Evolutionary conservation across 2,329 filamentous ascomycete species (phyloP).

Genomic region (Pseudogymnoascus sp.): DNA sequence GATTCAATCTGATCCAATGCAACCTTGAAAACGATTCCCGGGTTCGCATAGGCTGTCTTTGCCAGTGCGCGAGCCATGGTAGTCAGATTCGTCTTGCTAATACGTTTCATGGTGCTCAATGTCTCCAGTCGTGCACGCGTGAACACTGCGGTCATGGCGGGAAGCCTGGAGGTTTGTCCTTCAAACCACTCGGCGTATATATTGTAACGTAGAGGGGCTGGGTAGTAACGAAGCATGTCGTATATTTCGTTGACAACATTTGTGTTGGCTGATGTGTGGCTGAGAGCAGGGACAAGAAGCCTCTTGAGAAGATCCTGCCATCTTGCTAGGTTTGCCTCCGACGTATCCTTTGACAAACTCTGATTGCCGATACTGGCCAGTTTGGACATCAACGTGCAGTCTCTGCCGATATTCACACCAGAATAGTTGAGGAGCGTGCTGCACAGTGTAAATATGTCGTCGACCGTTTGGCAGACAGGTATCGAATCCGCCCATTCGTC

Average conservation of each 20-base stretch:
- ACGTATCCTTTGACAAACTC: conserved; percentile 63
- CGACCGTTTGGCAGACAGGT: conserved; percentile 79
- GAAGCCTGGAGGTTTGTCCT: conserved; percentile 65
- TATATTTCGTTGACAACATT: conserved; percentile 81
- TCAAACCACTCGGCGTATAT: conserved; percentile 93
- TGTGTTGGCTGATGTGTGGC: conserved; percentile 76
- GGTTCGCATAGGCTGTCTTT: conserved; percentile 86
- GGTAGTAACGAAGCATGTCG: conserved; percentile 70
- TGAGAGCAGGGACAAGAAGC: conserved; percentile 79
- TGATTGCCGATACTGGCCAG: conserved; percentile 76
- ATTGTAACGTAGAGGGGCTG: conserved; percentile 68
- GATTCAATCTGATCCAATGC: conserved; percentile 86
- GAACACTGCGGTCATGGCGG: conserved; percentile 73
- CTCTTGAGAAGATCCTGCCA: conserved; percentile 83
- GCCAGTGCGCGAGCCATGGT: conserved; percentile 82
- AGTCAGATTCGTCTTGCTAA: conserved; percentile 78
- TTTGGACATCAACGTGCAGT: conserved; percentile 69
- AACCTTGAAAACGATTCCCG: conserved; percentile 83
- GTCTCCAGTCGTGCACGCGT: conserved; percentile 70
- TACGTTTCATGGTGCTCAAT: conserved; percentile 75
- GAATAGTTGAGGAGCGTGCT: conserved; percentile 76
- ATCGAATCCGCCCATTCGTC: conserved; percentile 95
- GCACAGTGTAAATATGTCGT: conserved; percentile 84
- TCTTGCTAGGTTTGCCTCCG: conserved; percentile 60
- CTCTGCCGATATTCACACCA: conserved; percentile 82